A percentile compares a stretch with the other conserved stretches of the same genome.
Conservation (phyloP, 768 basidiomycete genomes). For the Mycena epipterygia region DNA sequence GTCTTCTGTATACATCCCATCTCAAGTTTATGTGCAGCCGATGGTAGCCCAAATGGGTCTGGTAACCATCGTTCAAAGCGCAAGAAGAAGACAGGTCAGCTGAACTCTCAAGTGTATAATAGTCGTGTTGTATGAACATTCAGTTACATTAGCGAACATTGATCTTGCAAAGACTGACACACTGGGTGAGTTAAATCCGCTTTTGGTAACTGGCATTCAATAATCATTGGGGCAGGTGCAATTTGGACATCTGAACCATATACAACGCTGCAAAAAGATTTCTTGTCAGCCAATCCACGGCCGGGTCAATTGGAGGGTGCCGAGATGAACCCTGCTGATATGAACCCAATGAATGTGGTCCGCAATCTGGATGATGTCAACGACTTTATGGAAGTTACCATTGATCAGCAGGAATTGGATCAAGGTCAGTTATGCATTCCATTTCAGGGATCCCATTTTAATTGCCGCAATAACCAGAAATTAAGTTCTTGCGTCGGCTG, state of each 20-base stretch:
- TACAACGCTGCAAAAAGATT: not conserved
- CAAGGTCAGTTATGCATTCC: not conserved
- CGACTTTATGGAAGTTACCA: not conserved
- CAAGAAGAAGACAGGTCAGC: not conserved
- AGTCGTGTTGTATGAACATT: no score
- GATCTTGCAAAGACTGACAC: no score
- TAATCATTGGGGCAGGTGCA: not conserved
- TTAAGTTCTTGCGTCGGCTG: not conserved
- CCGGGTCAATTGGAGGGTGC: not conserved
- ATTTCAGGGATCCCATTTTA: not conserved
- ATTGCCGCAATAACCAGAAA: not conserved
- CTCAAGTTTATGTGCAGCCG: no score
- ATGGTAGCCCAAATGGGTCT: no score
- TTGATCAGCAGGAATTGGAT: not conserved
- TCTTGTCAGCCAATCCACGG: not conserved
- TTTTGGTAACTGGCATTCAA: no score
- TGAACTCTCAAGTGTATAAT: not conserved
- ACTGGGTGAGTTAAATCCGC: no score
- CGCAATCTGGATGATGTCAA: not conserved
- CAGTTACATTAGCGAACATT: no score
- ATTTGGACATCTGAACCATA: not conserved
- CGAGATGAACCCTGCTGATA: not conserved
- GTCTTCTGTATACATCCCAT: no score
- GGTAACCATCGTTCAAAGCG: not conserved
- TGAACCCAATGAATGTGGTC: not conserved